Conservation (phyloP, 2,329 filamentous ascomycete genomes). For the Sporothrix brasiliensis region DNA sequence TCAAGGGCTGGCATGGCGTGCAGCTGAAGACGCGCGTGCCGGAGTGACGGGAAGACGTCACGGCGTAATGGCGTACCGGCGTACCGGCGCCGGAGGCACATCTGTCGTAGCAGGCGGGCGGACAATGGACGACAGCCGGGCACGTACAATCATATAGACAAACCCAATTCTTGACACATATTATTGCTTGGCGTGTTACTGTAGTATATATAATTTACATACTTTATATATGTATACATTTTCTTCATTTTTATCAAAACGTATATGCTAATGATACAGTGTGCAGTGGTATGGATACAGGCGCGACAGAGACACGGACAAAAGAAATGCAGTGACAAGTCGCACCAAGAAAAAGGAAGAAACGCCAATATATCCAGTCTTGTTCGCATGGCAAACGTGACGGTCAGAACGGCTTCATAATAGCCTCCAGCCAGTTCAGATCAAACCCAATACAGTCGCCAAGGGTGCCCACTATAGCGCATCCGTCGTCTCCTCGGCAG, state of each 20-base stretch:
- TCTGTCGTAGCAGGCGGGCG: no score
- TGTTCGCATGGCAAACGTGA: neutral
- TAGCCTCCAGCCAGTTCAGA: neutral
- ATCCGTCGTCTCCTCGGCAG: neutral
- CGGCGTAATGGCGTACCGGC: no score
- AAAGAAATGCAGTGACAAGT: neutral
- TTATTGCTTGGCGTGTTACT: neutral
- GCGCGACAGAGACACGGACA: neutral
- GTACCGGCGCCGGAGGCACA: no score
- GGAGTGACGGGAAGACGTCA: conserved; percentile 32
- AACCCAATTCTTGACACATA: neutral
- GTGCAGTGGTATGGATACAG: conserved; percentile 10
- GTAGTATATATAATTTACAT: neutral
- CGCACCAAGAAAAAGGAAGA: neutral
- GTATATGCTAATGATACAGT: conserved; percentile 14
- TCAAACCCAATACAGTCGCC: neutral
- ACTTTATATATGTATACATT: neutral
- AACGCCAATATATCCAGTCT: conserved; percentile 20
- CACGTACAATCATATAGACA: conserved; percentile 9
- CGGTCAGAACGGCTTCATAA: neutral
- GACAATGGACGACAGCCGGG: no score
- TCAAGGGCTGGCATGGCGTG: conserved; percentile 81
- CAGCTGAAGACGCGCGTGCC: conserved; percentile 72
- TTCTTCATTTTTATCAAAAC: neutral
- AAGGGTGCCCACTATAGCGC: neutral